Conservation (phyloP, 2,329 filamentous ascomycete genomes). For the Cladosporium colombiae region DNA sequence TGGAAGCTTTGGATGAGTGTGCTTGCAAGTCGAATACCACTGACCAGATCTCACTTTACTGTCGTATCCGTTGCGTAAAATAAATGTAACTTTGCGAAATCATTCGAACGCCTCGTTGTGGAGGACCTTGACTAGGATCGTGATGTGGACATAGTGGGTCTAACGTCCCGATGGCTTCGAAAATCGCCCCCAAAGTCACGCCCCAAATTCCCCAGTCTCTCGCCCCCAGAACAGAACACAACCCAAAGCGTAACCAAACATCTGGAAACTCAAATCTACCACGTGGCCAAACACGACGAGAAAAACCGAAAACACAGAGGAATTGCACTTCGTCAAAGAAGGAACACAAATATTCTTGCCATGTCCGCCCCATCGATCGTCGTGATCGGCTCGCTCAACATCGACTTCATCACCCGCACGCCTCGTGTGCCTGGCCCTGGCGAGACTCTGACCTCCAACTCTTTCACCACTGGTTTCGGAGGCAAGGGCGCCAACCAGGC, state of each 20-base stretch:
- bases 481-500: constrained; percentile 96
- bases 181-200: neutral
- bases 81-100: neutral
- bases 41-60: neutral
- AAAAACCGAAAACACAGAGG: neutral
- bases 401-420: constrained; percentile 87
- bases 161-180: neutral
- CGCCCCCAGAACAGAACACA: neutral
- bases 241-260: neutral
- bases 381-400: constrained; percentile 90
- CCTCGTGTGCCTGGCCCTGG: constrained; percentile 79
- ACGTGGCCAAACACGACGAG: neutral
- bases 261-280: neutral
- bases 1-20: neutral
- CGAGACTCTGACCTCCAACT: constrained; percentile 80
- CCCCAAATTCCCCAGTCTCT: constrained; percentile 15
- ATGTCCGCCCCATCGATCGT: constrained; percentile 58
- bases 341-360: neutral
- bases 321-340: neutral
- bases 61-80: constrained; percentile 5
- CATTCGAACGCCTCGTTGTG: neutral
- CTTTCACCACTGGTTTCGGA: constrained; percentile 78
- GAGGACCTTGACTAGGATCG: constrained; percentile 1
- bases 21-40: neutral
- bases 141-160: constrained; percentile 7